Evolutionary conservation across 805 yeast genomes (phyloP).

Genomic region (Yamadazyma sp.): DNA sequence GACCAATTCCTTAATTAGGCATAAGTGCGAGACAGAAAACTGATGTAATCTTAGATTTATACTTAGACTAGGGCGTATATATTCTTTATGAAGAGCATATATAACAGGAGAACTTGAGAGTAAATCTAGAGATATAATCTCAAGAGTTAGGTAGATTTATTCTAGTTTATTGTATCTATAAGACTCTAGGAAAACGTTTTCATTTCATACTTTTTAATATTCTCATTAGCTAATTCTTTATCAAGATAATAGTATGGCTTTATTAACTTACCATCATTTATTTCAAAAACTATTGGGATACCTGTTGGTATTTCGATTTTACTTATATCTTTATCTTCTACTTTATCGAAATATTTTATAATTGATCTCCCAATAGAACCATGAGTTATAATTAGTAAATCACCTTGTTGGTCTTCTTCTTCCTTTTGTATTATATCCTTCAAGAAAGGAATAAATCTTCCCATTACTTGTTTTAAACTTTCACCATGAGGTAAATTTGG

Average conservation of each 20-base stretch:
- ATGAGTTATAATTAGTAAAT: conserved; percentile 39
- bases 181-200: conserved; percentile 7
- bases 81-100: no score
- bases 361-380: conserved; percentile 42
- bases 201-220: conserved; percentile 37
- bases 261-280: conserved; percentile 25
- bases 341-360: conserved; percentile 33
- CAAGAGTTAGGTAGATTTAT: not conserved
- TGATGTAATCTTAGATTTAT: no score
- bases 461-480: conserved; percentile 36
- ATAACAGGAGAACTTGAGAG: no score
- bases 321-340: conserved; percentile 36
- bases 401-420: conserved; percentile 18
- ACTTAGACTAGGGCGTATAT: no score
- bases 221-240: conserved; percentile 35
- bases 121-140: no score
- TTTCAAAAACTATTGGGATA: conserved; percentile 41
- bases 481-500: conserved; percentile 36
- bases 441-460: conserved; percentile 37
- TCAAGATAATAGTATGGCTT: conserved; percentile 38
- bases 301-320: conserved; percentile 44
- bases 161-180: not conserved
- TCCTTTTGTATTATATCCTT: conserved; percentile 20
- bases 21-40: no score
- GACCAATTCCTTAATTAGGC: no score